A percentile compares a stretch with the other conserved stretches of the same genome.
Conservation (phyloP, 2,329 filamentous ascomycete species). For the Aspergillus tamarii region DNA sequence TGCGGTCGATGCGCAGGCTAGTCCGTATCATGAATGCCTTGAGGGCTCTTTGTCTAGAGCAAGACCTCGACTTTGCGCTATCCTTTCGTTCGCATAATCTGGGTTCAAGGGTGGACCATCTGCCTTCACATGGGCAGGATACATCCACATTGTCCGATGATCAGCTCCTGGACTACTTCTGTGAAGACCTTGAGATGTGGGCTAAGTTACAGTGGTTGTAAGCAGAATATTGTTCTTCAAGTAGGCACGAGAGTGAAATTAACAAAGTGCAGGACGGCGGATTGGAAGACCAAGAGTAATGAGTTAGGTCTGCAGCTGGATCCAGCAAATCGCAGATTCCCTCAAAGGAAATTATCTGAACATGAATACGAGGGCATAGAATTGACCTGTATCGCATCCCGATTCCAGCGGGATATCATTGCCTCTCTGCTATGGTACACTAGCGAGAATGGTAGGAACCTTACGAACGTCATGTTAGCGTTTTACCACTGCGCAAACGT, state of each 20-base stretch:
- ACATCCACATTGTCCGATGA: background rate
- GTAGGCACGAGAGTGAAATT: background rate
- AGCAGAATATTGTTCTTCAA: background rate
- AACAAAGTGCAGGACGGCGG: background rate
- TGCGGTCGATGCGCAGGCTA: background rate
- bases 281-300: background rate
- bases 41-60: background rate
- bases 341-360: background rate
- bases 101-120: background rate
- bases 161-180: constrained; percentile 2
- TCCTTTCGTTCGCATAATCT: background rate
- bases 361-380: background rate
- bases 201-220: constrained; percentile 1
- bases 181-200: constrained; percentile 6
- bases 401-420: constrained; percentile 4
- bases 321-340: background rate
- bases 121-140: background rate
- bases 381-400: background rate
- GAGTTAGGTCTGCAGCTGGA: background rate
- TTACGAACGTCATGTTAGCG: background rate
- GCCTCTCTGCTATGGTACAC: background rate
- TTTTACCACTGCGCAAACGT: background rate
- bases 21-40: background rate
- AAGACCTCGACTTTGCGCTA: background rate
- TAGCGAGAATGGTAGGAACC: background rate